Evolutionary conservation across 108 stramenopile species (phyloP).

Genomic region (Pinguiococcus pyrenoidosus): DNA sequence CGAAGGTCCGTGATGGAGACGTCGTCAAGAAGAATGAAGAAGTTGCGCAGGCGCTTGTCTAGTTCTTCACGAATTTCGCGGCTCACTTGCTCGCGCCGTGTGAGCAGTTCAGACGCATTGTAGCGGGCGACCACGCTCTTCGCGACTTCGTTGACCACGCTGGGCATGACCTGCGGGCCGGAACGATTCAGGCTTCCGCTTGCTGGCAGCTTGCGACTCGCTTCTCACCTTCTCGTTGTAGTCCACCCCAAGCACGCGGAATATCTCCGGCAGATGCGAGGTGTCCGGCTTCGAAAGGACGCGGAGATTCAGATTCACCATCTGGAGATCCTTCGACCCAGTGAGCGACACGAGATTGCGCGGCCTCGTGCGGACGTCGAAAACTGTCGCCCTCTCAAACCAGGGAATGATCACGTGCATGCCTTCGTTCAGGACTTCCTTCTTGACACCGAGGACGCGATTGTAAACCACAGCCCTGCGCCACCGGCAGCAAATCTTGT

Average conservation of each 20-base stretch:
- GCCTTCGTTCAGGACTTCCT: neutral
- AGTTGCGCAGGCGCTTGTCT: slow-evolving; percentile 57
- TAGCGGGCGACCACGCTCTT: slow-evolving; percentile 97
- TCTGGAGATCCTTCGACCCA: slow-evolving; percentile 92
- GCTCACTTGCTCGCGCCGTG: slow-evolving; percentile 85
- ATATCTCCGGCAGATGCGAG: slow-evolving; percentile 75
- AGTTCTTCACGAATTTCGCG: slow-evolving; percentile 63
- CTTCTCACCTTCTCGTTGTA: no score
- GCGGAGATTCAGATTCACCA: slow-evolving; percentile 97
- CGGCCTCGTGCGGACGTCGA: slow-evolving; percentile 89
- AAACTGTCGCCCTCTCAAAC: slow-evolving; percentile 90
- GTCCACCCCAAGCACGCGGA: slow-evolving; percentile 76
- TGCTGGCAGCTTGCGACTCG: no score
- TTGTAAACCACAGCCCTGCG: neutral
- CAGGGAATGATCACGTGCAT: slow-evolving; percentile 62
- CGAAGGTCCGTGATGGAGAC: slow-evolving; percentile 95
- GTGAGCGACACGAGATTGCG: slow-evolving; percentile 84
- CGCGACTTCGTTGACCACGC: slow-evolving; percentile 98
- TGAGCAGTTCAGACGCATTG: slow-evolving; percentile 96
- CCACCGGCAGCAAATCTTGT: neutral
- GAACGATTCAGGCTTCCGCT: no score
- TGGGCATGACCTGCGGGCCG: slow-evolving; percentile 92
- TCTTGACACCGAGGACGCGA: neutral
- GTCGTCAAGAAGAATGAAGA: slow-evolving; percentile 79
- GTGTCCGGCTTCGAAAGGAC: slow-evolving; percentile 89